Evolutionary conservation across 176 grass and related monocot genomes (phyloP).

Genomic region (Triticum urartu): DNA sequence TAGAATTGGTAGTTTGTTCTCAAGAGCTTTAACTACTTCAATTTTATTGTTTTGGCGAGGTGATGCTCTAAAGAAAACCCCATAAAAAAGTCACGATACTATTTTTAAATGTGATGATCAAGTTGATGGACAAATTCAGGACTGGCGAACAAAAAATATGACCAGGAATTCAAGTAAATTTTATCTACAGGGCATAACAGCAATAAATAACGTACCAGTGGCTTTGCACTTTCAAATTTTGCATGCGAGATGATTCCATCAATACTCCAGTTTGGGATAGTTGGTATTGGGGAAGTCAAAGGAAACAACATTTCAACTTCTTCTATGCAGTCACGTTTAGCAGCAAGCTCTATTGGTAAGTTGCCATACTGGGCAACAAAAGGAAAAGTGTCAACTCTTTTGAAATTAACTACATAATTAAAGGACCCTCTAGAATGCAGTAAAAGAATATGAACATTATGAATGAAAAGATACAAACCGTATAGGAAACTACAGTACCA

Average conservation of each 20-base stretch:
- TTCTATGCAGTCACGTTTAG: constrained; percentile 7
- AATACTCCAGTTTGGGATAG: constrained; percentile 27
- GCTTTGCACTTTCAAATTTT: constrained; percentile 1
- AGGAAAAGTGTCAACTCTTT: neutral
- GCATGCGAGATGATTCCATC: constrained; percentile 42
- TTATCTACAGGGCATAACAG: neutral
- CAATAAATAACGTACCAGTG: constrained; percentile 18
- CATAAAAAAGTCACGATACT: neutral
- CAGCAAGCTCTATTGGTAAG: constrained; percentile 30
- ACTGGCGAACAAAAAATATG: neutral
- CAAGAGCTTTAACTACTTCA: neutral
- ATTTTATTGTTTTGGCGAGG: neutral
- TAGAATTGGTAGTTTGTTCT: neutral
- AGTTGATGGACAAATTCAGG: neutral
- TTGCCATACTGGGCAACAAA: neutral
- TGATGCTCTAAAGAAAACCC: neutral
- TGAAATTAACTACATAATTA: neutral
- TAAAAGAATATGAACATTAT: neutral
- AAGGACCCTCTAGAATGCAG: neutral
- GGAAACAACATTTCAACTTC: constrained; percentile 42
- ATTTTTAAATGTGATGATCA: neutral
- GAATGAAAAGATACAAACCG: neutral
- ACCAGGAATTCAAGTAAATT: neutral
- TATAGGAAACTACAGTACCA: neutral
- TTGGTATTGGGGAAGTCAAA: constrained; percentile 36